Evolutionary conservation across 208 protist genomes (phyloP), one percentile per base, ranked within the genome.

Genomic region (Kentomonas sorsogonicus): DNA sequence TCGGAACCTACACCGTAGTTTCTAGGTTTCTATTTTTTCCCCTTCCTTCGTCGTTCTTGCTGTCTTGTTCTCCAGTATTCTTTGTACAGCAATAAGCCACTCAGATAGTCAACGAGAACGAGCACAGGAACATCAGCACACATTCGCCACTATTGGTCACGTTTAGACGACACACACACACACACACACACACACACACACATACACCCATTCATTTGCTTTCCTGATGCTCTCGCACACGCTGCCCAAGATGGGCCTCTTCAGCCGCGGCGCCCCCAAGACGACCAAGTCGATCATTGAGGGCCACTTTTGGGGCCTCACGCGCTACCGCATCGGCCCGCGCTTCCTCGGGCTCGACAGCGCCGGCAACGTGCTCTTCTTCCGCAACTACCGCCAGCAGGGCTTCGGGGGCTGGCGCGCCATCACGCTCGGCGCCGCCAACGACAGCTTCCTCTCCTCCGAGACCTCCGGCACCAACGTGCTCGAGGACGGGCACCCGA

Each of bases 401-500:
- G 63, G 41, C 22, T 84, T 88, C 55, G 87, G 87, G n/a, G 87
- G 87, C 3, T 94, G 87, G 84, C 76, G 76, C 3, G 83, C 87
- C 16, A 82, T 91, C 41, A 94, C 87, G 0, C 66, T 94, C 18
- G 81, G 82, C 16, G 48, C 60, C 29, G 59, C 60, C 34, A 57
- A 53, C 40, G 60, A 52, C 18, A 33, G 50, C 36, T 85, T 82
- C 34, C 60, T 94, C 36, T 83, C 66, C 40, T 79, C 67, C 23
- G 81, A 94, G 69, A 80, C 74, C 41, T 83, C 64, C 20, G 63
- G 60, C 1, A 72, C 77, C 41, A 94, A 91, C 61, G 83, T 94
- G 44, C 72, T 94, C 15, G 87, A 94, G 66, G 87, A 94, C 58
- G 87, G 87, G 53, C 85, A 94, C 65, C 87, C 87, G 53, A 66